These are phyloP conservation scores for Rubia yunnanensis DNA, from an alignment of 257 asterid genomes.

Conservation along the genomic window DNA sequence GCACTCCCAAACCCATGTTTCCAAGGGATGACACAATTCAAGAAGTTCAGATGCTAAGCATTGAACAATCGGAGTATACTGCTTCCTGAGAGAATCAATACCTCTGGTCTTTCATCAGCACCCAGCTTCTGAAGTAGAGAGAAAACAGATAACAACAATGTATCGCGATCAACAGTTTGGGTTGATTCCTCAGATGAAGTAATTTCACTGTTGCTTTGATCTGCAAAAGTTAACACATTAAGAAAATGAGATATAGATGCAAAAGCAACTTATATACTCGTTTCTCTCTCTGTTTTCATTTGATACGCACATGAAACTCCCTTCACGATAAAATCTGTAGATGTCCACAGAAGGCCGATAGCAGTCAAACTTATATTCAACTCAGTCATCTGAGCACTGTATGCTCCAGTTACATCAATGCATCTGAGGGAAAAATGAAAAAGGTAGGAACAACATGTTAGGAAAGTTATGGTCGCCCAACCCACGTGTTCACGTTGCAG, in stretches of 20 bases:
- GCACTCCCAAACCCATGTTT: neutral
- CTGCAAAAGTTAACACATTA: slow-evolving; percentile 34
- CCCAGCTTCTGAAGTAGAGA: slow-evolving; percentile 82
- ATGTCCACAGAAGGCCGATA: slow-evolving; percentile 87
- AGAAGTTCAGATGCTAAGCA: neutral
- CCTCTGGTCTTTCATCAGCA: slow-evolving; percentile 98
- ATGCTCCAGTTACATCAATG: slow-evolving; percentile 92
- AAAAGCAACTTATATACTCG: slow-evolving; percentile 32
- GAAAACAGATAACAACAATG: slow-evolving; percentile 74
- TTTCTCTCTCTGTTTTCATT: slow-evolving; percentile 42
- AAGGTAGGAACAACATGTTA: slow-evolving; percentile 8
- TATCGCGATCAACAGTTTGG: slow-evolving; percentile 51
- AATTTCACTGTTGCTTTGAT: slow-evolving; percentile 30
- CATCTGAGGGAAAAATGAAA: slow-evolving; percentile 50
- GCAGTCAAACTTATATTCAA: slow-evolving; percentile 96
- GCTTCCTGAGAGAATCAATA: slow-evolving; percentile 26
- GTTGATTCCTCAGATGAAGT: slow-evolving; percentile 26
- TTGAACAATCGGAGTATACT: neutral
- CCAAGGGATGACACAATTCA: neutral
- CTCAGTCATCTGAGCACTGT: slow-evolving; percentile 84
- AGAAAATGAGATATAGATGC: neutral
- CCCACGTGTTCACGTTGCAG: neutral
- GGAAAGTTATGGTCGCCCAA: neutral
- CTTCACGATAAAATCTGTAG: slow-evolving; percentile 86
- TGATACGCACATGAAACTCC: slow-evolving; percentile 38